Percentiles rank a stretch among this genome's conserved stretches.
phyloP scores from a whole-genome alignment of 176 grass and related monocot species.

The Ensete ventricosum region DNA sequence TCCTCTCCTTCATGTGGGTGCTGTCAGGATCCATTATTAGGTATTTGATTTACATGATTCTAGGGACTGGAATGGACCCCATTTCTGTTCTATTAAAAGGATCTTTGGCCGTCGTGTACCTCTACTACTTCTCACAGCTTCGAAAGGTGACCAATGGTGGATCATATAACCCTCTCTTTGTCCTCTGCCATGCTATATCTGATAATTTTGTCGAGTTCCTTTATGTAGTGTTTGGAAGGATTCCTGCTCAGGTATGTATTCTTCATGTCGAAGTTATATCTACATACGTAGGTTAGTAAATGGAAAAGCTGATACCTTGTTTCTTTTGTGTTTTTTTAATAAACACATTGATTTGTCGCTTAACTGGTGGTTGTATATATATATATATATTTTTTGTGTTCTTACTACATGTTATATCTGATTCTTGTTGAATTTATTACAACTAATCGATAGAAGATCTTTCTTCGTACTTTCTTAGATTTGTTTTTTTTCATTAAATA shows the following conservation, averaged over 20 bases:
- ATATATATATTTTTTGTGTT: too few relatives aligned
- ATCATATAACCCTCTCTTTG: constrained; percentile 20
- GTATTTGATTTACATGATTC: constrained; percentile 1
- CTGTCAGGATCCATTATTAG: constrained; percentile 8
- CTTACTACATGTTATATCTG: too few relatives aligned
- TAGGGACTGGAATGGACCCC: constrained; percentile 5
- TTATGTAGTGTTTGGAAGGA: constrained; percentile 12
- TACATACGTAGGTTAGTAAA: background rate
- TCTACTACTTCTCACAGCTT: constrained; percentile 13
- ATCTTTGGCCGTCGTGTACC: background rate
- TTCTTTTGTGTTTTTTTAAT: background rate
- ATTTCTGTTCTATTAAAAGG: constrained; percentile 11
- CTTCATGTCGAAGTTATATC: background rate
- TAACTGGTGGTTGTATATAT: too few relatives aligned
- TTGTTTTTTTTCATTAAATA: too few relatives aligned
- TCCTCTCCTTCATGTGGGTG: constrained; percentile 19
- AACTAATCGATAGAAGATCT: too few relatives aligned
- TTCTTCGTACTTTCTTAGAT: too few relatives aligned
- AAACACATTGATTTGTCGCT: too few relatives aligned
- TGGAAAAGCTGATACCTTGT: background rate
- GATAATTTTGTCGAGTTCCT: constrained; percentile 14
- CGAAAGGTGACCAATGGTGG: constrained; percentile 15
- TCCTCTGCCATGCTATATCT: constrained; percentile 18
- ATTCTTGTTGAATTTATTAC: too few relatives aligned
- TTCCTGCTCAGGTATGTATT: constrained; percentile 18